Conservation (phyloP, 257 asterid genomes). For the Lycium barbarum region DNA sequence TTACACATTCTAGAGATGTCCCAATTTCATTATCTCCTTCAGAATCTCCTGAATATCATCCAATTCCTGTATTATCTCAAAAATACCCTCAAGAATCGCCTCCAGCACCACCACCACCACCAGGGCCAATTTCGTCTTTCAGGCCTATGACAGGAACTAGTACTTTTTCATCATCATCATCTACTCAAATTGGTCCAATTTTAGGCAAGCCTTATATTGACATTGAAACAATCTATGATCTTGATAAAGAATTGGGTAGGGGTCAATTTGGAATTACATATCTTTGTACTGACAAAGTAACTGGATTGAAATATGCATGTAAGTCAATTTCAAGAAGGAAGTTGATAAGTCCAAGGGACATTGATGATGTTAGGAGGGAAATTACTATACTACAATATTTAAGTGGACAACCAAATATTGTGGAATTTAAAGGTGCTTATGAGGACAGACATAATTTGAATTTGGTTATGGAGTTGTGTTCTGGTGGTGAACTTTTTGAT, state of each 20-base stretch:
- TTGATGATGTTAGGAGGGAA: conserved; percentile 49
- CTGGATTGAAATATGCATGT: conserved; percentile 48
- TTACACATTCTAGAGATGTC: conserved; percentile 57
- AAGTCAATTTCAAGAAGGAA: conserved; percentile 48
- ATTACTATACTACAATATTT: conserved; percentile 46
- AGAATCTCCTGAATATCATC: conserved; percentile 39
- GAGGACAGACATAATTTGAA: conserved; percentile 44
- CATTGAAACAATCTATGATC: conserved; percentile 40
- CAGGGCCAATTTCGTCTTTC: neutral
- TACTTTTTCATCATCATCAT: conserved; percentile 32
- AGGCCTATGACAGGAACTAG: neutral
- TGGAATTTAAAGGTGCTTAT: conserved; percentile 52
- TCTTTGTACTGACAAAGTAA: conserved; percentile 46
- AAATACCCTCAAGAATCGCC: conserved; percentile 33
- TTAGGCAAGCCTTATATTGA: conserved; percentile 43
- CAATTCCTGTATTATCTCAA: conserved; percentile 28
- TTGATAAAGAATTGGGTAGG: conserved; percentile 50
- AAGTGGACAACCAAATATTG: conserved; percentile 55
- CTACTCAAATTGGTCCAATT: conserved; percentile 33
- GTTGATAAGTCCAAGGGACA: conserved; percentile 40
- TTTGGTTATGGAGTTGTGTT: conserved; percentile 53
- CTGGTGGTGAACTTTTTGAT: conserved; percentile 54
- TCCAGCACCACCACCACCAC: conserved; percentile 14
- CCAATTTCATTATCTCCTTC: conserved; percentile 63
- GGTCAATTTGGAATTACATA: conserved; percentile 55